phyloP scores from a whole-genome alignment of 768 basidiomycete genomes.

The Suillus discolor region DNA sequence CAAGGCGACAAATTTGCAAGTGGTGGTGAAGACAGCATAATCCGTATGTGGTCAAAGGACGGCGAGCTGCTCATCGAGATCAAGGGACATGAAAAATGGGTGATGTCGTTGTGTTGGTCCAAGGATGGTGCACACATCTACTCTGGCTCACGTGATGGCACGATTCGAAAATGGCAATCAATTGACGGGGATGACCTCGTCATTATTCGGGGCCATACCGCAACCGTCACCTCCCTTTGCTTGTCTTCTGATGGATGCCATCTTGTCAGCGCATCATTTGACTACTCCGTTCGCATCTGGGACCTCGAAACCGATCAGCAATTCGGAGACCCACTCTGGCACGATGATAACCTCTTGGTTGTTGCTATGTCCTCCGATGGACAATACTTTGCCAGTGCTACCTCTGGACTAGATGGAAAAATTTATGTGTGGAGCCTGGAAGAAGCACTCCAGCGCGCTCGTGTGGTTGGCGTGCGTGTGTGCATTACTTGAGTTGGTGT shows the following conservation, averaged over 20 bases:
- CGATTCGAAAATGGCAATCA: neutral
- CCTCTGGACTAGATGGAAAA: constrained; percentile 63
- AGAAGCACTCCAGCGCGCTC: constrained; percentile 1
- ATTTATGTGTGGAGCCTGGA: constrained; percentile 83
- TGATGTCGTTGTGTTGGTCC: neutral
- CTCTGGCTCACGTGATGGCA: neutral
- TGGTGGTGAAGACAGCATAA: neutral
- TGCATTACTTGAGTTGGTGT: neutral
- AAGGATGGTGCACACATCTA: constrained; percentile 1
- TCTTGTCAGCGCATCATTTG: neutral
- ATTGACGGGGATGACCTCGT: neutral
- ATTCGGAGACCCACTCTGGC: constrained; percentile 53
- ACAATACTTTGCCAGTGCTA: constrained; percentile 73
- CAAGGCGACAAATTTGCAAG: neutral
- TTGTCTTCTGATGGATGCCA: neutral
- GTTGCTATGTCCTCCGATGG: constrained; percentile 83
- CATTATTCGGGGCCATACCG: neutral
- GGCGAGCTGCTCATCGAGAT: neutral
- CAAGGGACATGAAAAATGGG: neutral
- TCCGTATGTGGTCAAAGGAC: neutral
- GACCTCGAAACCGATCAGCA: neutral
- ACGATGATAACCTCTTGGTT: constrained; percentile 76
- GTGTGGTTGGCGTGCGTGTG: neutral
- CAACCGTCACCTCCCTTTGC: too few relatives aligned
- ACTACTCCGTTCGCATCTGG: constrained; percentile 5